Percentiles rank a stretch among this genome's conserved stretches.
Conservation (phyloP, 805 yeast genomes). For the Saturnispora quitensis region DNA sequence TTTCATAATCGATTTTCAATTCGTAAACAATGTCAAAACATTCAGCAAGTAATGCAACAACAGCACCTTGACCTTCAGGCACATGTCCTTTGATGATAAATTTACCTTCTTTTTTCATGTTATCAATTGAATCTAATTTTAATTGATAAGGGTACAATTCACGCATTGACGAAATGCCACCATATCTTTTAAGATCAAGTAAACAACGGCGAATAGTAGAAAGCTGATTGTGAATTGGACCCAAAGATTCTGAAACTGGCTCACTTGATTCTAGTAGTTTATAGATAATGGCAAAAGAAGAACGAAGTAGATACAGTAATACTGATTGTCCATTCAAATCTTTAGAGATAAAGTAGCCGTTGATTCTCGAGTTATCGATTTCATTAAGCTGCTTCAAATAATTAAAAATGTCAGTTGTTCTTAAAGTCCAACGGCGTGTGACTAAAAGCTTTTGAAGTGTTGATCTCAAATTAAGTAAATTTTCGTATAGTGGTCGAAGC, state of each 20-base stretch:
- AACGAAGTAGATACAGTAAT: slow-evolving; percentile 67
- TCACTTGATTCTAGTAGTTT: slow-evolving; percentile 84
- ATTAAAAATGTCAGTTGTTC: slow-evolving; percentile 87
- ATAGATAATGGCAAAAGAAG: slow-evolving; percentile 87
- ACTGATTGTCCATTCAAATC: slow-evolving; percentile 48
- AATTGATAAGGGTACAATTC: slow-evolving; percentile 94
- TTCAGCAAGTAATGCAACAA: slow-evolving; percentile 82
- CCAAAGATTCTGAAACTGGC: slow-evolving; percentile 90
- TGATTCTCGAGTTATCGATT: slow-evolving; percentile 64
- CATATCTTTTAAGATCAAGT: slow-evolving; percentile 83
- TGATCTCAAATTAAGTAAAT: slow-evolving; percentile 55
- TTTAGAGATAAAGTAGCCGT: slow-evolving; percentile 42
- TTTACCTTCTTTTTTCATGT: slow-evolving; percentile 82
- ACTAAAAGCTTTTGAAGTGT: slow-evolving; percentile 75
- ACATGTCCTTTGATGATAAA: slow-evolving; percentile 80
- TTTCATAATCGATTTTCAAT: slow-evolving; percentile 76
- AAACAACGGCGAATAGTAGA: slow-evolving; percentile 86
- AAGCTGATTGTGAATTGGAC: slow-evolving; percentile 88
- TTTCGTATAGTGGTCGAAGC: slow-evolving; percentile 52
- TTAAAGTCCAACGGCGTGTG: slow-evolving; percentile 94
- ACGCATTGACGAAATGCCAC: slow-evolving; percentile 78
- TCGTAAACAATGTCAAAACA: slow-evolving; percentile 93
- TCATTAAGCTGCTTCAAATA: slow-evolving; percentile 67
- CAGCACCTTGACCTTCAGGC: slow-evolving; percentile 98
- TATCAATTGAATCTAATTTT: slow-evolving; percentile 85